Percentiles rank a stretch among this genome's conserved stretches.
These are phyloP conservation scores for Neonectria sp. DNA, from an alignment of 2,329 filamentous ascomycete genomes.

Conservation along the genomic window DNA sequence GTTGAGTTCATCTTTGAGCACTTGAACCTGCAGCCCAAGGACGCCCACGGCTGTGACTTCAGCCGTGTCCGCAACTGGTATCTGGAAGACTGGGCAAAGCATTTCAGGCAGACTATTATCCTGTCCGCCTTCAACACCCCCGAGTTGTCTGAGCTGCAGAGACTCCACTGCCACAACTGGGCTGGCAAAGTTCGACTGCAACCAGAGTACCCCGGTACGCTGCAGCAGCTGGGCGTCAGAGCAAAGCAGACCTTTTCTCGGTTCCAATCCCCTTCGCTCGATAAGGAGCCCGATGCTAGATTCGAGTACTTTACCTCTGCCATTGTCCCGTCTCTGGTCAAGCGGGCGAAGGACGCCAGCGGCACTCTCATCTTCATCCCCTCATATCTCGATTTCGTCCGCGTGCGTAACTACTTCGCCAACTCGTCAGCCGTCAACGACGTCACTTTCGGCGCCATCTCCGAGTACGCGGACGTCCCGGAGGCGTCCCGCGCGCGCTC, in stretches of 20 bases:
- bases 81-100: slow-evolving; percentile 85
- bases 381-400: slow-evolving; percentile 94
- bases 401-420: slow-evolving; percentile 92
- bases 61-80: slow-evolving; percentile 93
- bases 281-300: slow-evolving; percentile 85
- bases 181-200: slow-evolving; percentile 84
- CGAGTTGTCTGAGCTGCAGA: slow-evolving; percentile 86
- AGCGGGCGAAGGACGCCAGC: slow-evolving; percentile 72
- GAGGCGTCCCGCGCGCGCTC: slow-evolving; percentile 88
- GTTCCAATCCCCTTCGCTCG: slow-evolving; percentile 79
- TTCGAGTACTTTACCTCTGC: slow-evolving; percentile 93
- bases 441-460: slow-evolving; percentile 81
- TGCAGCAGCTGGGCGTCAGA: slow-evolving; percentile 80
- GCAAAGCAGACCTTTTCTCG: slow-evolving; percentile 92
- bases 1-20: slow-evolving; percentile 93
- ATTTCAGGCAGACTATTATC: slow-evolving; percentile 89
- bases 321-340: slow-evolving; percentile 81
- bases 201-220: slow-evolving; percentile 77
- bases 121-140: slow-evolving; percentile 89
- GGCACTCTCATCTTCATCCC: slow-evolving; percentile 93
- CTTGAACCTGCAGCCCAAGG: slow-evolving; percentile 90
- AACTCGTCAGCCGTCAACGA: slow-evolving; percentile 71
- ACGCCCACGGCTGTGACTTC: slow-evolving; percentile 94
- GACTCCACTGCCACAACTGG: slow-evolving; percentile 83
- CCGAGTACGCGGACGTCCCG: slow-evolving; percentile 86